Conservation (phyloP, 164 flowering plant genomes). For the Magnolia changhungtana region DNA sequence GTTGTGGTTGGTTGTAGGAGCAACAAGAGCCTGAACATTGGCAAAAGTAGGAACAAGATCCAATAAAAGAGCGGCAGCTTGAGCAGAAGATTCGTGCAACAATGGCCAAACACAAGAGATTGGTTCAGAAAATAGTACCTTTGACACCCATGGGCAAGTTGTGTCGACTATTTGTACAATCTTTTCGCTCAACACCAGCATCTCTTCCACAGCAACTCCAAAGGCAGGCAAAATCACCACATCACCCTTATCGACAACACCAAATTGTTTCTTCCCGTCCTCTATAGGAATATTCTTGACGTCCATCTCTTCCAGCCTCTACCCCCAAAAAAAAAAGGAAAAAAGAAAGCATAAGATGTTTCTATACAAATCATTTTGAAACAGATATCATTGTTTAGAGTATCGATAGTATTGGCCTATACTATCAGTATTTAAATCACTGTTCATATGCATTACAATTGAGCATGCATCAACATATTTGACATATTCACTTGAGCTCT, state of each 20-base stretch:
- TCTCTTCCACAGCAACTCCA: constrained; percentile 96
- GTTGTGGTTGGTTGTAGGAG: too few species aligned
- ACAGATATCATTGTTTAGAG: too few species aligned
- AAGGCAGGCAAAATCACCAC: constrained; percentile 96
- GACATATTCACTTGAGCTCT: too few species aligned
- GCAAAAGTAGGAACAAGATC: too few species aligned
- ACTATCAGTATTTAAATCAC: too few species aligned
- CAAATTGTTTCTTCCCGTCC: constrained; percentile 73
- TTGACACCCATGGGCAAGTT: constrained; percentile 98
- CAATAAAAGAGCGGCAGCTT: background rate
- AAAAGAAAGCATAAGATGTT: background rate
- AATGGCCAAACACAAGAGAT: background rate
- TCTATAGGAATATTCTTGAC: constrained; percentile 71
- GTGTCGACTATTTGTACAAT: constrained; percentile 96
- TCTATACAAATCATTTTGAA: background rate
- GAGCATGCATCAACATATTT: too few species aligned
- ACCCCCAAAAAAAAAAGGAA: constrained; percentile 12
- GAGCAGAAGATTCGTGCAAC: background rate
- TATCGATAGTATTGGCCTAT: too few species aligned
- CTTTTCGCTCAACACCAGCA: constrained; percentile 66
- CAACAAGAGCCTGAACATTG: too few species aligned
- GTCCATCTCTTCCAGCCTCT: constrained; percentile 88
- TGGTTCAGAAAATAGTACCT: constrained; percentile 46
- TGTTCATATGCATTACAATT: too few species aligned
- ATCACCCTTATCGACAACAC: constrained; percentile 79